Conservation (phyloP, 352 stramenopile species). For the Phytophthora crassamura region DNA sequence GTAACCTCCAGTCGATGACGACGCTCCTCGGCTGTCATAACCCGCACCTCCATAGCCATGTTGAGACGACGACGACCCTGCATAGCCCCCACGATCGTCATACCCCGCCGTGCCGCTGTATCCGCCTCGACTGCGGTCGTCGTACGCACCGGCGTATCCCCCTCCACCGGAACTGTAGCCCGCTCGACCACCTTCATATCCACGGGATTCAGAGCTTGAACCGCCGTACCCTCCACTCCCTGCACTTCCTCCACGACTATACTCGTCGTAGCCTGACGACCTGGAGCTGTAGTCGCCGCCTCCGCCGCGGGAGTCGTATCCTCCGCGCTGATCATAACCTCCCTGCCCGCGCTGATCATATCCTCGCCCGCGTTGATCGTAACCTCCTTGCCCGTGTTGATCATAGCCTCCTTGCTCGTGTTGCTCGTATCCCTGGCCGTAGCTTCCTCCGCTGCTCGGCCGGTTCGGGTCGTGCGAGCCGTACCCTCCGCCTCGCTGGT, state of each 20-base stretch:
- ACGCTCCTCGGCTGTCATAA: too few species aligned
- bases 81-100: slow-evolving; percentile 29
- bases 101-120: slow-evolving; percentile 1
- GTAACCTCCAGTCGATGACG: too few species aligned
- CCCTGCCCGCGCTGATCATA: neutral
- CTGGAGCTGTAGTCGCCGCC: slow-evolving; percentile 1
- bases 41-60: too few species aligned
- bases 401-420: too few species aligned
- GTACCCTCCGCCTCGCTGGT: neutral
- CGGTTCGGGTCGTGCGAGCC: too few species aligned
- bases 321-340: slow-evolving; percentile 12
- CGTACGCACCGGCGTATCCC: neutral
- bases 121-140: neutral
- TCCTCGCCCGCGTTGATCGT: neutral
- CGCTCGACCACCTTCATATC: too few species aligned
- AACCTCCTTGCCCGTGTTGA: neutral
- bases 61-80: neutral
- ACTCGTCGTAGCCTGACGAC: slow-evolving; percentile 16
- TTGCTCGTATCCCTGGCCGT: neutral
- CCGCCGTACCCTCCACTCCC: neutral
- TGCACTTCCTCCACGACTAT: slow-evolving; percentile 5
- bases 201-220: too few species aligned
- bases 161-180: too few species aligned
- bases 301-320: slow-evolving; percentile 10
- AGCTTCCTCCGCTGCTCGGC: too few species aligned